A percentile compares a stretch with the other conserved stretches of the same genome.
Conservation (phyloP, 768 basidiomycete genomes). For the Dacryopinax spathularia region DNA sequence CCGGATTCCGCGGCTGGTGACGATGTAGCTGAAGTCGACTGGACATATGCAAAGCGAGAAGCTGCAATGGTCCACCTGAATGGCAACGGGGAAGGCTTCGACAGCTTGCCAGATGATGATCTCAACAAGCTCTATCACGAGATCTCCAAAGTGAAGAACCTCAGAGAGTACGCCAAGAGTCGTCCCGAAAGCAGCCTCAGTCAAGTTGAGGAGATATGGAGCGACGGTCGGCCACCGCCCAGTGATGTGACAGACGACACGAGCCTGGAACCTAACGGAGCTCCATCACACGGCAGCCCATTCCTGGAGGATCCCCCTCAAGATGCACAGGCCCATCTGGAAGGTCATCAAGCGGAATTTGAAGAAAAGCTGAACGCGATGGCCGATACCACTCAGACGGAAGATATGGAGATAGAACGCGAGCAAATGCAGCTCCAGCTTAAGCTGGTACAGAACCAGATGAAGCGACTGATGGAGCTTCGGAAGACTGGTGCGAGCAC, state of each 20-base stretch:
- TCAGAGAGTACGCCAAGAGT: conserved; percentile 48
- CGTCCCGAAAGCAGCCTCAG: conserved; percentile 67
- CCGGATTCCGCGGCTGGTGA: conserved; percentile 42
- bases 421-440: conserved; percentile 88
- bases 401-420: conserved; percentile 78
- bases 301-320: conserved; percentile 42
- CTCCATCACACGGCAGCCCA: conserved; percentile 40
- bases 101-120: conserved; percentile 88
- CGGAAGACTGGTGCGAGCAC: conserved; percentile 42
- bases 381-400: conserved; percentile 44
- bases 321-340: conserved; percentile 60
- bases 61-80: conserved; percentile 69
- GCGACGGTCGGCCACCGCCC: conserved; percentile 69
- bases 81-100: conserved; percentile 76
- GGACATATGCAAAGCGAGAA: conserved; percentile 94
- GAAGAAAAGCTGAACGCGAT: conserved; percentile 49
- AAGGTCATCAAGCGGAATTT: conserved; percentile 31
- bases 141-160: conserved; percentile 80
- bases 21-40: conserved; percentile 56
- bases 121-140: conserved; percentile 87
- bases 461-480: conserved; percentile 66
- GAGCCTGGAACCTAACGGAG: conserved; percentile 50
- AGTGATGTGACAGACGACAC: conserved; percentile 83
- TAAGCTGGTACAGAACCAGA: conserved; percentile 61
- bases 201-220: conserved; percentile 78